Percentiles rank a stretch among this genome's conserved stretches.
phyloP scores from a whole-genome alignment of 495 filamentous ascomycete species.

The Ramalina peruviana region DNA sequence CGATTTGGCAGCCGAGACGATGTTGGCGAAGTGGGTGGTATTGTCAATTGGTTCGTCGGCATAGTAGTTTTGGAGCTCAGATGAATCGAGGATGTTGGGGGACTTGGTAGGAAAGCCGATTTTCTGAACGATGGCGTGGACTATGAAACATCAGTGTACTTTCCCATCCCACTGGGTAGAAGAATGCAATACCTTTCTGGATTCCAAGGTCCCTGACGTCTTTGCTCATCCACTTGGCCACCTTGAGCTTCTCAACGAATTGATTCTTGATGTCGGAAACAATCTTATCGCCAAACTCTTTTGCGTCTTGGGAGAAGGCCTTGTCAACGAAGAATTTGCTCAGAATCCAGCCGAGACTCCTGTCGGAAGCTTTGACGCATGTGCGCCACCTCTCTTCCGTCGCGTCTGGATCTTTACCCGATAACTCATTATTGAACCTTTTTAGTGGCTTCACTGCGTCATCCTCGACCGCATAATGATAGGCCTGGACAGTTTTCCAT shows the following conservation, averaged over 20 bases:
- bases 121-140: slow-evolving; percentile 57
- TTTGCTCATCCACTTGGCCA: slow-evolving; percentile 54
- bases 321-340: slow-evolving; percentile 57
- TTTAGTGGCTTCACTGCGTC: slow-evolving; percentile 41
- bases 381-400: slow-evolving; percentile 55
- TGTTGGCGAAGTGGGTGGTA: slow-evolving; percentile 46
- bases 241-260: slow-evolving; percentile 45
- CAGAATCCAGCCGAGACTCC: slow-evolving; percentile 38
- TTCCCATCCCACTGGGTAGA: not conserved
- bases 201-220: slow-evolving; percentile 47
- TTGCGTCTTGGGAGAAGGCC: slow-evolving; percentile 48
- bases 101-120: slow-evolving; percentile 59
- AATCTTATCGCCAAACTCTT: slow-evolving; percentile 53
- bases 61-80: slow-evolving; percentile 46
- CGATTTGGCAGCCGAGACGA: slow-evolving; percentile 34
- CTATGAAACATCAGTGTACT: slow-evolving; percentile 12
- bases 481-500: slow-evolving; percentile 46
- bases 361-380: slow-evolving; percentile 44
- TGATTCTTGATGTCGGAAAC: slow-evolving; percentile 54
- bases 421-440: slow-evolving; percentile 42
- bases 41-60: slow-evolving; percentile 35
- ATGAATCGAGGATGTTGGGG: slow-evolving; percentile 46
- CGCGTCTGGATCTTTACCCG: slow-evolving; percentile 48
- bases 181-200: slow-evolving; percentile 36
- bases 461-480: slow-evolving; percentile 39